Evolutionary conservation across 108 stramenopile species (phyloP).

Genomic region (Pelagomonas calceolata): DNA sequence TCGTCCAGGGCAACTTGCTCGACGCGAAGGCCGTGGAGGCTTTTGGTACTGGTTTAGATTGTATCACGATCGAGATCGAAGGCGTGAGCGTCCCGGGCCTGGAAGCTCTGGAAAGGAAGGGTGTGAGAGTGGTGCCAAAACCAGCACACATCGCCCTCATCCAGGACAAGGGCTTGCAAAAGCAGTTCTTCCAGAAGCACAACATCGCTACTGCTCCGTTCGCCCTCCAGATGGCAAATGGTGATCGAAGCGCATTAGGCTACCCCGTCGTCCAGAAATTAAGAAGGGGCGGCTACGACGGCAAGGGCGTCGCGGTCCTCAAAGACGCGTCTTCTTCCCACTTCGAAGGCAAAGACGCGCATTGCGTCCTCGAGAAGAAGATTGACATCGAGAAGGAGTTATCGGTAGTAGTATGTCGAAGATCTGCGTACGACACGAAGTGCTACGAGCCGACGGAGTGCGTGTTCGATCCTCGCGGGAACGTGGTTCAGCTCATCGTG

Average conservation of each 20-base stretch:
- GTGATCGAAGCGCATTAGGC: constrained; percentile 57
- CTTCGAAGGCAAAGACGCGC: too few species aligned
- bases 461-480: constrained; percentile 27
- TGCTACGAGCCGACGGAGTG: not conserved
- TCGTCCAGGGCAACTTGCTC: not conserved
- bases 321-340: constrained; percentile 38
- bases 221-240: constrained; percentile 43
- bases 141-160: constrained; percentile 71
- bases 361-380: constrained; percentile 5
- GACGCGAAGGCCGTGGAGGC: not conserved
- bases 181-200: constrained; percentile 63
- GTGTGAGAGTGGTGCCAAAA: constrained; percentile 76
- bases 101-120: constrained; percentile 56
- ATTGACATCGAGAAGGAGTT: not conserved
- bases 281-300: constrained; percentile 87
- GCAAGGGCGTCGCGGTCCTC: constrained; percentile 85
- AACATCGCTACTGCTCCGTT: constrained; percentile 64
- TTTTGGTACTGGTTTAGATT: not conserved
- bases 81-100: constrained; percentile 82
- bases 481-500: not conserved
- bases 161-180: constrained; percentile 89
- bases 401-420: not conserved
- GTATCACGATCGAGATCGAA: constrained; percentile 74
- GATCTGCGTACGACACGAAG: not conserved
- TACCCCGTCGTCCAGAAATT: constrained; percentile 93